Evolutionary conservation across 2,329 filamentous ascomycete species (phyloP).

Genomic region (Malbranchea zuffiana): DNA sequence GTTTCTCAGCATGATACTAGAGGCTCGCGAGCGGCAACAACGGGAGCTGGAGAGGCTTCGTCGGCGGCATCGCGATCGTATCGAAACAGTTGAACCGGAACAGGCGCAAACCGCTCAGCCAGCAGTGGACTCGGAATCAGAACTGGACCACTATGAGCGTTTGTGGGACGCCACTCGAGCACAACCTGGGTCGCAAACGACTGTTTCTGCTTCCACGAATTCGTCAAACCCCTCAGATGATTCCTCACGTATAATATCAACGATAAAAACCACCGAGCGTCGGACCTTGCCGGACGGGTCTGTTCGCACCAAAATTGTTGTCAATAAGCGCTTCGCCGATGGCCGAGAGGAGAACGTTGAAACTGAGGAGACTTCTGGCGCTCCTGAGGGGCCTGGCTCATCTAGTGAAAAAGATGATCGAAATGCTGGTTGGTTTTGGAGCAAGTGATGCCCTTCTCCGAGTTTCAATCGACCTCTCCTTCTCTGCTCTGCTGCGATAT

Average conservation of each 20-base stretch:
- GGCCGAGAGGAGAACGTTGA: slow-evolving; percentile 50
- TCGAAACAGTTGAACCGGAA: slow-evolving; percentile 9
- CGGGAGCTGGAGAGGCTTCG: slow-evolving; percentile 17
- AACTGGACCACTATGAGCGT: slow-evolving; percentile 10
- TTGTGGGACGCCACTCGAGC: background rate
- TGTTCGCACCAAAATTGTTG: slow-evolving; percentile 45
- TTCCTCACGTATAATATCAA: slow-evolving; percentile 38
- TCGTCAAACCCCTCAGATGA: background rate
- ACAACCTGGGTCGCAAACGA: no score
- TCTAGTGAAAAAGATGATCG: slow-evolving; percentile 2
- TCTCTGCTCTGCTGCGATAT: background rate
- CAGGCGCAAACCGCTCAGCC: slow-evolving; percentile 12
- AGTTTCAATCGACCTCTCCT: background rate
- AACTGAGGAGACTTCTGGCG: slow-evolving; percentile 23
- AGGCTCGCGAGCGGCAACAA: slow-evolving; percentile 22
- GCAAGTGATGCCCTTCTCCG: slow-evolving; percentile 16
- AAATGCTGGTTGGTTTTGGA: slow-evolving; percentile 31
- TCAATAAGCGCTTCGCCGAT: slow-evolving; percentile 50
- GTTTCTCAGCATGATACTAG: slow-evolving; percentile 26
- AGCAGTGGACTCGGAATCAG: slow-evolving; percentile 2
- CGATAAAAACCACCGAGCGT: slow-evolving; percentile 47
- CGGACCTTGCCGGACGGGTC: slow-evolving; percentile 47
- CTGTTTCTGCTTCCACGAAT: background rate
- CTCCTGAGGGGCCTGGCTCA: background rate
- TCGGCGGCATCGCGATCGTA: slow-evolving; percentile 9